phyloP scores from a whole-genome alignment of 441 rosid genomes.

The Sinapis alba region DNA sequence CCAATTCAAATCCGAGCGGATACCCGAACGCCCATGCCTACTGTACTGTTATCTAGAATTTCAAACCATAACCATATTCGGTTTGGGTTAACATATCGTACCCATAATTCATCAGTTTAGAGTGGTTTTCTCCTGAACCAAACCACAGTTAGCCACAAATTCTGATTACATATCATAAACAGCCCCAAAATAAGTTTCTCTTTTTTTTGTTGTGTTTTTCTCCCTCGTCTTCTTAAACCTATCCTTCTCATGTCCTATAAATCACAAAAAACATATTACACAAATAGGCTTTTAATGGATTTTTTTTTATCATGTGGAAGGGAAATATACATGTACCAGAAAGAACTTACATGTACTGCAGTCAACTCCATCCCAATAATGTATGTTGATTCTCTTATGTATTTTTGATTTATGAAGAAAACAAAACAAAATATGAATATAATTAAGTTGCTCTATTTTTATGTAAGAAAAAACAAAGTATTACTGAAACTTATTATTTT shows the following conservation, averaged over 20 bases:
- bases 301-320: not conserved
- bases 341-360: constrained; percentile 70
- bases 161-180: constrained; percentile 75
- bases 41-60: not conserved
- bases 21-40: too few species aligned
- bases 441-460: too few species aligned
- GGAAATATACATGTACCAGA: constrained; percentile 5
- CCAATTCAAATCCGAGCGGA: too few species aligned
- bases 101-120: not conserved
- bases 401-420: too few species aligned
- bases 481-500: too few species aligned
- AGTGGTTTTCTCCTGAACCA: constrained; percentile 4
- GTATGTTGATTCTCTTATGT: too few species aligned
- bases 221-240: constrained; percentile 68
- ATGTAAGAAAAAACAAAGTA: too few species aligned
- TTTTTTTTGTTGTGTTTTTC: constrained; percentile 74
- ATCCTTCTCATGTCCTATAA: constrained; percentile 73
- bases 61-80: not conserved
- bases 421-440: too few species aligned
- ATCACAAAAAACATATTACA: constrained; percentile 5
- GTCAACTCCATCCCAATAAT: constrained; percentile 95
- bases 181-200: constrained; percentile 91
- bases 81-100: not conserved
- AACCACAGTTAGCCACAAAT: constrained; percentile 3
- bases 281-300: not conserved